Conservation (phyloP, 768 basidiomycete species). For the Boletus sensibilis region DNA sequence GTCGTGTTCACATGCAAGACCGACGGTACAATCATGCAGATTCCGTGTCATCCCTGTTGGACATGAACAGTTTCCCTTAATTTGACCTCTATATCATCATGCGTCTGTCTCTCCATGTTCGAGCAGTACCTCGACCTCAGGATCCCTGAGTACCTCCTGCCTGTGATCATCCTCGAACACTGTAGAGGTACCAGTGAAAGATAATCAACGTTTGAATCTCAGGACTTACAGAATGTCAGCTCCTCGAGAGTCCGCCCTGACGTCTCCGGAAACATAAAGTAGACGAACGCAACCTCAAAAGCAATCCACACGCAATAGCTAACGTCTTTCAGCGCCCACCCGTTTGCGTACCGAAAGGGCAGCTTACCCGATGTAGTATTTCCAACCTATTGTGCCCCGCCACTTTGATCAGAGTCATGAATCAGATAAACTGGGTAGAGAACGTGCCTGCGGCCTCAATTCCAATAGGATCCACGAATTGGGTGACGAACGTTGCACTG, state of each 20-base stretch:
- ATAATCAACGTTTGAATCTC: constrained; percentile 23
- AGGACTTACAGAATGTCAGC: constrained; percentile 15
- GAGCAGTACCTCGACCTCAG: too few species aligned
- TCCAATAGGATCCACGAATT: too few species aligned
- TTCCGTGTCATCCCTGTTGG: too few species aligned
- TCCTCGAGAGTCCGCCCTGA: constrained; percentile 21
- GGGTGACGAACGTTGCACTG: too few species aligned
- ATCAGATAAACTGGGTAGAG: neutral
- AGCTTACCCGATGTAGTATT: constrained; percentile 12
- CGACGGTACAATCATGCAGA: too few species aligned
- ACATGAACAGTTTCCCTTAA: too few species aligned
- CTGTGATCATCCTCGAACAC: constrained; percentile 2
- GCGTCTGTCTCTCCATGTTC: too few species aligned
- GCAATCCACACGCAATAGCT: constrained; percentile 21
- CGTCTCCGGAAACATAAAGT: constrained; percentile 22
- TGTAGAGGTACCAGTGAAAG: neutral
- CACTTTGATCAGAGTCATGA: neutral
- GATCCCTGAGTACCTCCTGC: neutral
- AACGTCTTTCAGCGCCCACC: neutral
- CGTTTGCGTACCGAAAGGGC: neutral
- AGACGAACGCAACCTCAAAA: constrained; percentile 15
- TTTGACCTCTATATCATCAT: too few species aligned
- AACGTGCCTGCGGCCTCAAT: too few species aligned
- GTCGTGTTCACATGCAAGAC: too few species aligned
- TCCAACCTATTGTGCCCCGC: constrained; percentile 5